Base-by-base conservation (phyloP, 2,329 filamentous ascomycete species). In the Blastomyces silverae region DNA sequence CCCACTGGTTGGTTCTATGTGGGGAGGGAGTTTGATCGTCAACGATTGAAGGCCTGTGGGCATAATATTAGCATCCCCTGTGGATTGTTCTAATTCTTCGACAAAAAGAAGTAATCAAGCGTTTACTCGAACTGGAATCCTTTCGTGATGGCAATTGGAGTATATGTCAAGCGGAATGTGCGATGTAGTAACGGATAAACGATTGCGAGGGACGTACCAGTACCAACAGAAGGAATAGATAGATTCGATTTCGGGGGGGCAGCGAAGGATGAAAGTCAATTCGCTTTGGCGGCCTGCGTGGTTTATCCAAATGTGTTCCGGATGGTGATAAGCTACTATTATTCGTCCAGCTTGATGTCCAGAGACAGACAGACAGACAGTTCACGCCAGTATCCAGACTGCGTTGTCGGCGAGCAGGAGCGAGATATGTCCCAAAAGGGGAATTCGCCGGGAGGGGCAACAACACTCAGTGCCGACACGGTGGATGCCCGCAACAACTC, bases 401-500 rank as follows among this genome's bases (percentile, higher is more conserved):
- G 22, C 25, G 37, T 46, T 31, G 57, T 60, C 31, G 39, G 20
- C 53, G 17, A 57, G 20, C 7, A n/a, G n/a, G 13, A 1, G 22
- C 3, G 31, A 25, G 10, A 42, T 42, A 42, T 59, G 56, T 59
- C 37, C 56, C 22, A 59, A 59, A 59, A 42, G 11, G 52, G 56
- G 53, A 39, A 44, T 22, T 20, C 37, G 20, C n/a, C 20, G 6
- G 13, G 56, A 59, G 34, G 37, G 37, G 11, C 34, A 25, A 59
- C n/a, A 44, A 59, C 56, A 59, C 56, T 22, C 34, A n/a, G 15
- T 34, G 11, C 44, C 56, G 44, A 59, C 56, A 59, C 56, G 37
- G 7, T 11, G n/a, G 25, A 25, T 59, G 56, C 11, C 10, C 56
- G n/a, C 56, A 44, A 42, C 56, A 44, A 25, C 37, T 59, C 22